Base-by-base conservation (phyloP, 2,329 filamentous ascomycete genomes). In the Aspergillus pseudonomiae region DNA sequence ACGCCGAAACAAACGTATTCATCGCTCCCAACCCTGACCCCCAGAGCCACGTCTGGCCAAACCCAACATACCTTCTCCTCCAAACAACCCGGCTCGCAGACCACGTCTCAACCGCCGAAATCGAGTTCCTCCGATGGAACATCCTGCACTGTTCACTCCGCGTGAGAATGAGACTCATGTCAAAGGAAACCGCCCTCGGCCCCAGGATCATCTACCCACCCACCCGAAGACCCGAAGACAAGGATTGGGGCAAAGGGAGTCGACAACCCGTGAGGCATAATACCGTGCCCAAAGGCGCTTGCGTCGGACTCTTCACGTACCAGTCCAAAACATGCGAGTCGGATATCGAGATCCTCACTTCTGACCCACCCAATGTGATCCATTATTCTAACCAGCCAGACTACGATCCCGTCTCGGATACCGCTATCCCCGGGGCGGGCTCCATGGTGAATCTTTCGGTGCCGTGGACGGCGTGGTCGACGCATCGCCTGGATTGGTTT, bases 301-400 rank as follows among this genome's bases (percentile, higher is more conserved):
- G 82, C 6, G 81, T 82, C 1, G 83, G 83, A 4, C 80, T 85
- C 68, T 81, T 85, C 74, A 84, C 82, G 14, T 85, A 83, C 64
- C 76, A 74, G 63, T 77, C 82, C 46, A 75, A 79, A 56, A 73
- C 67, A 34, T 82, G 82, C 67, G 84, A 86, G 68, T 82, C 80
- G 0, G 84, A 86, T 65, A 82, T 86, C 64, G 84, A 86, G 72
- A 83, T 86, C 63, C 72, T 85, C 12, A 85, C 83, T 1, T 71
- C 75, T 6, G 83, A 85, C 59, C 77, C 80, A 1, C 73, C 71
- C 1, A 73, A 76, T 61, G 77, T 75, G 4, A 77, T 84, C 5
- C 80, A 79, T 39, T 80, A 79, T 55, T 73, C 77, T 19, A 81
- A 80, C 60, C 80, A 81, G 62, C 79, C 79, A 2, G 78, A 79